A percentile compares a stretch with the other conserved stretches of the same genome.
These are phyloP conservation scores for Mycena venus DNA, from an alignment of 768 basidiomycete species.

Conservation along the genomic window DNA sequence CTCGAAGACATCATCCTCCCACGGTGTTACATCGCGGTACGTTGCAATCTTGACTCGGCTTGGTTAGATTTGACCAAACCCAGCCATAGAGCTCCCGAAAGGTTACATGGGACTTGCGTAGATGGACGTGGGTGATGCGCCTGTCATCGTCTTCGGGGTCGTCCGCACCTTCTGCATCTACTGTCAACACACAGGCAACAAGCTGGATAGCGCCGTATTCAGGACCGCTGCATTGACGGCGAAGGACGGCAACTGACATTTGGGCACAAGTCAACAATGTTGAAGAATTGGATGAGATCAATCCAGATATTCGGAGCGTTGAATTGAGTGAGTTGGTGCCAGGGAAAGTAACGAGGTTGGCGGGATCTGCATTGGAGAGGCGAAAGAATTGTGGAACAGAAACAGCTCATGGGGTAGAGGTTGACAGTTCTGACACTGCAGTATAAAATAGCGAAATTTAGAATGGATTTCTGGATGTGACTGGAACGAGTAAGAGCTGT, in stretches of 20 bases:
- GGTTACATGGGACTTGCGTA: background rate
- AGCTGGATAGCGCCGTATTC: background rate
- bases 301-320: slow-evolving; percentile 6
- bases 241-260: slow-evolving; percentile 1
- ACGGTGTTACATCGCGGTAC: background rate
- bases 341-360: too few species aligned
- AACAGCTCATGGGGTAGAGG: too few species aligned
- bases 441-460: too few species aligned
- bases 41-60: slow-evolving; percentile 2
- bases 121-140: background rate
- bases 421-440: too few species aligned
- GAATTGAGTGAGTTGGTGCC: slow-evolving; percentile 1
- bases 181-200: background rate
- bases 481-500: too few species aligned
- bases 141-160: background rate
- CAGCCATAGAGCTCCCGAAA: slow-evolving; percentile 7
- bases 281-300: background rate
- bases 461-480: too few species aligned
- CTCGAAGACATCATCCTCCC: slow-evolving; percentile 2
- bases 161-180: background rate
- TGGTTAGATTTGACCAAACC: background rate
- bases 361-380: too few species aligned
- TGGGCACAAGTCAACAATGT: background rate
- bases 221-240: background rate
- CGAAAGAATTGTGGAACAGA: too few species aligned